Conservation (phyloP, 208 protist species). For the Entamoeba invadens region DNA sequence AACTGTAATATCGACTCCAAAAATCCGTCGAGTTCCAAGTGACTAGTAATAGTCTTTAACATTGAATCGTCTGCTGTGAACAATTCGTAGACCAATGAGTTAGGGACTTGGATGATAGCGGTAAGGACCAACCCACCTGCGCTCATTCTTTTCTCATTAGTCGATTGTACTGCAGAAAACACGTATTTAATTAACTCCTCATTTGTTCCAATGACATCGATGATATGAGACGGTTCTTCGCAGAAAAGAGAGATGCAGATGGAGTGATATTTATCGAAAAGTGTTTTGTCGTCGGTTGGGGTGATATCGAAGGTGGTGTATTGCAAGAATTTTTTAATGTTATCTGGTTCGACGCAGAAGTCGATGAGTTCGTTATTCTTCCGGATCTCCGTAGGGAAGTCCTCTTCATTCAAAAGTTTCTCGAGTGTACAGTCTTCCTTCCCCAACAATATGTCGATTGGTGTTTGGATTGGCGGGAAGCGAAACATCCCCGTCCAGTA, state of each 20-base stretch:
- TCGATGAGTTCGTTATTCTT: background rate
- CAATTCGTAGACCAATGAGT: background rate
- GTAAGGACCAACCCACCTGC: background rate
- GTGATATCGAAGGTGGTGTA: background rate
- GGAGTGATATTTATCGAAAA: background rate
- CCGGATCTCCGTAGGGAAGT: background rate
- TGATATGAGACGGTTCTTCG: background rate
- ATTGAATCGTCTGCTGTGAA: background rate
- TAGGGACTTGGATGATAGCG: background rate
- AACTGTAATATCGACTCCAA: background rate
- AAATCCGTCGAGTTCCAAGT: background rate
- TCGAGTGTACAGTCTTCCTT: background rate
- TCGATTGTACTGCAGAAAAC: background rate
- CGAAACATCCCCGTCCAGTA: background rate
- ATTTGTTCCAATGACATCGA: background rate
- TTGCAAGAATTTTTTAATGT: background rate
- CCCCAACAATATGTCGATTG: background rate
- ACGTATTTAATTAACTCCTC: background rate
- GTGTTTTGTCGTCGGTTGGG: rapidly evolving
- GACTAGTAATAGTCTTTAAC: background rate
- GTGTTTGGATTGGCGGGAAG: background rate
- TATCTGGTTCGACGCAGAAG: background rate
- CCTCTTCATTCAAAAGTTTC: background rate
- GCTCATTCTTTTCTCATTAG: background rate
- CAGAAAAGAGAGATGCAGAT: background rate